Evolutionary conservation across 2,329 filamentous ascomycete species (phyloP).

Genomic region (Proliferodiscus dingleyae): DNA sequence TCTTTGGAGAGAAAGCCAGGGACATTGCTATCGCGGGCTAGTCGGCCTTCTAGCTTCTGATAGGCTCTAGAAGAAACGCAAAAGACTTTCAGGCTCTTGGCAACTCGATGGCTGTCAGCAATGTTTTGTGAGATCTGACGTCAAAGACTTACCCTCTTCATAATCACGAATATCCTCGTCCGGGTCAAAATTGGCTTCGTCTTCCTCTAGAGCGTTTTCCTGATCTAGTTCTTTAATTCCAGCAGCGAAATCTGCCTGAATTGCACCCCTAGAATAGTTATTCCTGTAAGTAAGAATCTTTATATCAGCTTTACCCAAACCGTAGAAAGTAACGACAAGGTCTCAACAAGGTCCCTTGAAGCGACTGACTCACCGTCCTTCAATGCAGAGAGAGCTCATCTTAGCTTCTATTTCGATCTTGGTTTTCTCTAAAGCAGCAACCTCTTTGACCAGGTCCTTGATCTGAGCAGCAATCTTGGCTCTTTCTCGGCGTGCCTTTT

Average conservation of each 20-base stretch:
- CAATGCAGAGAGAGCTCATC: conserved; percentile 42
- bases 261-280: conserved; percentile 47
- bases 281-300: too few relatives aligned
- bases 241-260: conserved; percentile 53
- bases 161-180: conserved; percentile 53
- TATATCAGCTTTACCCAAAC: too few relatives aligned
- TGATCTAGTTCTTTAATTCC: conserved; percentile 57
- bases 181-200: conserved; percentile 51
- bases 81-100: conserved; percentile 53
- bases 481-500: conserved; percentile 33
- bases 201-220: conserved; percentile 45
- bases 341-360: too few relatives aligned
- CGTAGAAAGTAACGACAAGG: too few relatives aligned
- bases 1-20: conserved; percentile 47
- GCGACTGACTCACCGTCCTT: too few relatives aligned
- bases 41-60: conserved; percentile 53
- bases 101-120: conserved; percentile 33
- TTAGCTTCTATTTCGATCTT: conserved; percentile 32
- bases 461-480: conserved; percentile 31
- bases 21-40: conserved; percentile 47
- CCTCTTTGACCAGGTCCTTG: conserved; percentile 35
- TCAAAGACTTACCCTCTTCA: conserved; percentile 31
- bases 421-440: conserved; percentile 26
- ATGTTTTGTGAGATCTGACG: not conserved
- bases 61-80: conserved; percentile 60